Percentiles rank a stretch among this genome's conserved stretches.
Conservation (phyloP, 371 early-diverging fungal species). For the Batrachochytrium dendrobatidis region DNA sequence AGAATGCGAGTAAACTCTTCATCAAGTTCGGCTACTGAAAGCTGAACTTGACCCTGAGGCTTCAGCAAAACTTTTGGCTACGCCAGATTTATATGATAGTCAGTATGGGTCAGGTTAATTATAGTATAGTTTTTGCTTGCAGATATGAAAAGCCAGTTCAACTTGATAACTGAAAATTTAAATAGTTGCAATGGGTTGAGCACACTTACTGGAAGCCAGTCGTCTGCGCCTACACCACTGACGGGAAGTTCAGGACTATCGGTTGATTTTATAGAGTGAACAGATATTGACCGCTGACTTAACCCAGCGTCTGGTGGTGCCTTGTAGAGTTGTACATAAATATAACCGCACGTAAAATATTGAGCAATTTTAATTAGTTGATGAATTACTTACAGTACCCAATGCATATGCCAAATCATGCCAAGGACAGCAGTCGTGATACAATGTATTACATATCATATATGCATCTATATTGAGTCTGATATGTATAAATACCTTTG, state of each 20-base stretch:
- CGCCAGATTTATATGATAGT: background rate
- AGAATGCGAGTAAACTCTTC: conserved; percentile 56
- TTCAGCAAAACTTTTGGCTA: conserved; percentile 49
- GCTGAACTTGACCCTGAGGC: conserved; percentile 43
- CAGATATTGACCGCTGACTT: conserved; percentile 13
- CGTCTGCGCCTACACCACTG: conserved; percentile 24
- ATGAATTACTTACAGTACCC: too few species aligned
- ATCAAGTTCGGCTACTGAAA: conserved; percentile 47
- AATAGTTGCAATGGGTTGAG: background rate
- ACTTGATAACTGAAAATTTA: background rate
- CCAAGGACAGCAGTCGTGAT: too few species aligned
- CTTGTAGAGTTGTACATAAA: too few species aligned
- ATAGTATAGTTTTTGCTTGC: background rate
- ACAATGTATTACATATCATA: too few species aligned
- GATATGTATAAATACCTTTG: too few species aligned
- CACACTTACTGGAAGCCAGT: conserved; percentile 43
- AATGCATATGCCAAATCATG: too few species aligned
- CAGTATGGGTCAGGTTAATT: background rate
- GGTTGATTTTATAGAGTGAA: conserved; percentile 21
- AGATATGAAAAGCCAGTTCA: background rate
- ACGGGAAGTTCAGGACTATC: conserved; percentile 2
- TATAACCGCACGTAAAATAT: too few species aligned
- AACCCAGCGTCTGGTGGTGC: background rate
- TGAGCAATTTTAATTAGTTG: too few species aligned
- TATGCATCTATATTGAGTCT: too few species aligned